phyloP scores from a whole-genome alignment of 805 yeast genomes.

The Candida pseudoglaebosa region DNA sequence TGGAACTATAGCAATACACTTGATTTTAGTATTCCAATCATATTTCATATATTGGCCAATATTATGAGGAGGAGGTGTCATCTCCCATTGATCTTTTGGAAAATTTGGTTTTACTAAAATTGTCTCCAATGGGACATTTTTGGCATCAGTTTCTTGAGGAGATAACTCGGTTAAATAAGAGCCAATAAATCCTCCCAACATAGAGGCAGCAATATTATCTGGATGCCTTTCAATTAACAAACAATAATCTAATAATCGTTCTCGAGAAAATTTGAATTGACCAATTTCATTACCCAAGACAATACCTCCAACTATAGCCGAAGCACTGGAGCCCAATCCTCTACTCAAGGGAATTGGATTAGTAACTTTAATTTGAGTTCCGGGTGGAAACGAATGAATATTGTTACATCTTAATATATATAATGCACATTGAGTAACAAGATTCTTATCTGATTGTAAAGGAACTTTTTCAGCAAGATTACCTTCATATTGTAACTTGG shows the following conservation, averaged over 20 bases:
- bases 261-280: constrained; percentile 64
- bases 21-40: constrained; percentile 74
- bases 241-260: constrained; percentile 88
- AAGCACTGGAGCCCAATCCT: constrained; percentile 96
- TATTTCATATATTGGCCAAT: constrained; percentile 89
- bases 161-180: constrained; percentile 81
- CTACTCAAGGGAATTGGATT: constrained; percentile 97
- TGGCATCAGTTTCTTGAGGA: constrained; percentile 65
- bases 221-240: constrained; percentile 98
- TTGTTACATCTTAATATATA: constrained; percentile 86
- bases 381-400: constrained; percentile 71
- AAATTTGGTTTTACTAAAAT: constrained; percentile 70
- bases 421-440: constrained; percentile 89
- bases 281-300: constrained; percentile 86
- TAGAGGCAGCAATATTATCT: constrained; percentile 96
- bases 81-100: constrained; percentile 49
- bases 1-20: constrained; percentile 90
- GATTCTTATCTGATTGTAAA: constrained; percentile 66
- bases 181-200: constrained; percentile 99
- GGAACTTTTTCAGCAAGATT: constrained; percentile 86
- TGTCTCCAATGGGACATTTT: constrained; percentile 80
- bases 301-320: constrained; percentile 97
- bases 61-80: constrained; percentile 62
- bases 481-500: constrained; percentile 65
- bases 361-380: constrained; percentile 73